Base-by-base conservation (phyloP, 176 grass and related monocot species). In the Aegilops speltoides region DNA sequence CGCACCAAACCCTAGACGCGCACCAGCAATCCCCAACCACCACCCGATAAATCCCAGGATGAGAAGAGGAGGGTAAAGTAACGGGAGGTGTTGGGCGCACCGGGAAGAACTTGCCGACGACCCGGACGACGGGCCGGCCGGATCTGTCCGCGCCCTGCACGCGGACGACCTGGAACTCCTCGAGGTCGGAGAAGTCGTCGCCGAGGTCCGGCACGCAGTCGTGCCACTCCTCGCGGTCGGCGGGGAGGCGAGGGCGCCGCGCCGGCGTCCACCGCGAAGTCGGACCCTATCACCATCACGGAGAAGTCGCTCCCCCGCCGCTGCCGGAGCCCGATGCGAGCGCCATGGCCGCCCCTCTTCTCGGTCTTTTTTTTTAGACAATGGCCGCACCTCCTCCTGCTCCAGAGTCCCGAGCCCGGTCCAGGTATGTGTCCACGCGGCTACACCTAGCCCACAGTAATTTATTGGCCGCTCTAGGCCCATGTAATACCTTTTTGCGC, bases 41-140 rank as follows among this genome's bases (percentile, higher is more conserved):
- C 24, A 40, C 59, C 45, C 17, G 26, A 61, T 17, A 76, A 79
- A 73, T 10, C 3, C 9, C 4, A 11, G 74, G 19, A 22, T 8
- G 19, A 79, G 41, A 33, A 20, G 43, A 89, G 50, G 64, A 41
- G 8, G 2, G 36, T n/a, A 2, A 28, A 13, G 45, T 10, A 34
- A 54, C 3, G 31, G 9, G 25, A 40, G 38, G 56, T 9, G 68
- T 22, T 60, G 15, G 23, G 31, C 57, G 23, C 37, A 99, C 94
- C 97, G 46, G 94, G 56, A 99, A 99, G 71, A 91, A 94, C 76
- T 96, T 99, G 52, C 94, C 94, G 31, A 99, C 89, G 79, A 96
- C 83, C 8, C 97, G 84, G 48, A 99, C 84, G 64, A 99, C 73
- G 64, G 87, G 48, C 17, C 90, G 85, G 52, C 90, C 89, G 17